Percentiles rank a stretch among this genome's conserved stretches.
Evolutionary conservation across 208 protist species (phyloP).

Genomic region (Chromosphaera perkinsii): DNA sequence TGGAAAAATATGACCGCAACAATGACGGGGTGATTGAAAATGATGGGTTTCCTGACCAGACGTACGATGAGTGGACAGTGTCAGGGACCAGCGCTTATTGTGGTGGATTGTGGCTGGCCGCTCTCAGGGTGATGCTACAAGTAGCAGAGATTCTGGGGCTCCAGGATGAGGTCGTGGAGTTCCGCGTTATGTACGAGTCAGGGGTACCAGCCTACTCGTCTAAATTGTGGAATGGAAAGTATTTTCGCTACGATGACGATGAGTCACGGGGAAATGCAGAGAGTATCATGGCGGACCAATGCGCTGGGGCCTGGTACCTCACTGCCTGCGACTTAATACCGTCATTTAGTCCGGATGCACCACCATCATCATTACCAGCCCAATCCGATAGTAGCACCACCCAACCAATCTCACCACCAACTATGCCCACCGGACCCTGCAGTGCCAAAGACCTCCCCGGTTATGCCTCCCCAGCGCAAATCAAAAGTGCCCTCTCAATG

Average conservation of each 20-base stretch:
- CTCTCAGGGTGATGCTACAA: slow-evolving; percentile 24
- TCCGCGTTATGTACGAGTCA: slow-evolving; percentile 16
- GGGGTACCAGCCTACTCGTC: slow-evolving; percentile 22
- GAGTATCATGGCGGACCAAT: slow-evolving; percentile 49
- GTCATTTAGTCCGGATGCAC: background rate
- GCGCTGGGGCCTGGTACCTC: slow-evolving; percentile 52
- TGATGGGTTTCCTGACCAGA: slow-evolving; percentile 59
- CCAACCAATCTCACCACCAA: slow-evolving; percentile 2
- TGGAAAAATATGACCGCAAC: slow-evolving; percentile 41
- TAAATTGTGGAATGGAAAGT: slow-evolving; percentile 45
- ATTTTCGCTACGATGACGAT: slow-evolving; percentile 33
- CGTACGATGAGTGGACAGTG: slow-evolving; percentile 58
- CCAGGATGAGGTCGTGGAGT: slow-evolving; percentile 16
- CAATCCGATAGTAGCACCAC: slow-evolving; percentile 21
- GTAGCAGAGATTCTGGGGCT: slow-evolving; percentile 4
- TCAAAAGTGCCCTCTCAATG: slow-evolving; percentile 31
- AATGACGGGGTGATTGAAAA: slow-evolving; percentile 64
- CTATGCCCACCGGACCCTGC: background rate
- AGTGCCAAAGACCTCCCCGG: background rate
- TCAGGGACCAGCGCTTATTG: slow-evolving; percentile 50
- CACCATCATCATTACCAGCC: slow-evolving; percentile 15
- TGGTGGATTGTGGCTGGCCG: slow-evolving; percentile 59
- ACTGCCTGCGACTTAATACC: slow-evolving; percentile 23
- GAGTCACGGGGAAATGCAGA: slow-evolving; percentile 19
- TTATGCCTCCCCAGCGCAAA: background rate